Evolutionary conservation across 2,329 filamentous ascomycete genomes (phyloP), one percentile per base, ranked within the genome.

Genomic region (Venturia aucupariae): DNA sequence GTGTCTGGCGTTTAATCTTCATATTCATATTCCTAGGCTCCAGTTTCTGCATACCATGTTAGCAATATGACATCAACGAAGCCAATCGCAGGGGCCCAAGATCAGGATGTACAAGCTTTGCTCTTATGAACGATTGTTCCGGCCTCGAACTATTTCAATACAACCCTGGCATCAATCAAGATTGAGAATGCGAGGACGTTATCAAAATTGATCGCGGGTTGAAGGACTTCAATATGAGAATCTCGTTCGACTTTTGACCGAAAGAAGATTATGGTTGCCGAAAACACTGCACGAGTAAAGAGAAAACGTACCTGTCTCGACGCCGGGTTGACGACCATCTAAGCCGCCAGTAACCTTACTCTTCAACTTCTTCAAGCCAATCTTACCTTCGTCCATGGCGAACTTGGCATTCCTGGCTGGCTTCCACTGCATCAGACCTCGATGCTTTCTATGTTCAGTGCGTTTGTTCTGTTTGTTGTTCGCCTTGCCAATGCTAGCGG

Each of bases 381-480:
- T 92, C 70, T 89, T 88, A 0, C 89, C 86, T 79, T 97, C 90
- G 70, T 97, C 83, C 77, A 94, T 96, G 54, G 88, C 92, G 74
- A 97, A 97, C 68, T 87, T 86, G 27, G 86, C 80, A 72, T 96
- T 96, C 48, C 93, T 82, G 73, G 92, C 89, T 0, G 93, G 92
- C 71, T 87, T 90, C 92, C 92, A 97, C 75, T 97, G 93, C 90
- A 97, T 96, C 72, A 96, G 71, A 0, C 93, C 93, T 13, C 92
- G 83, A 69, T 97, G 92, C 77, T 92, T 91, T 0, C 92, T 84
- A 73, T 92, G 88, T 73, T 97, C 81, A 57, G 79, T 77, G 60
- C 89, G 86, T 67, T 88, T 85, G 72, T 87, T 90, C 67, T 86
- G 82, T 65, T 81, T 80, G 70, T 85, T 86, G 73, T 88, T 85